Base-by-base conservation (phyloP, 805 yeast species). In the Clavispora vitiphila region DNA sequence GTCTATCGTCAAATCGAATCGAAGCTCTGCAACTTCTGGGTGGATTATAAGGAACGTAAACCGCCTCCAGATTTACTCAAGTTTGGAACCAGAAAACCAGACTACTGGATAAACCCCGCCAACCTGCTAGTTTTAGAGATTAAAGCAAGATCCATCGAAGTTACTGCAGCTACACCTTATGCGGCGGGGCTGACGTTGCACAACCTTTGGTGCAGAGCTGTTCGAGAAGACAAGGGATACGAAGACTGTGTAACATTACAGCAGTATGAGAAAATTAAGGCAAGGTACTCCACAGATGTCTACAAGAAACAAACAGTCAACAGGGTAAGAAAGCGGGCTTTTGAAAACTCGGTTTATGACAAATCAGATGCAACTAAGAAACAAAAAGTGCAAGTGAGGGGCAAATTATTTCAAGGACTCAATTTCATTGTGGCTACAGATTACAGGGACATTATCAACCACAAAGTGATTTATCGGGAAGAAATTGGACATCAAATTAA, bases 121-220 rank as follows among this genome's bases (percentile, higher is more conserved):
- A 78, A 85, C 22, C 84, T 95, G 1, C 55, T 90, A 3, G 91
- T 91, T 0, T 54, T 91, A 7, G 96, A 89, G 56, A 78, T 90
- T 14, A 88, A 85, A 55, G 95, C 96, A 0, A 68, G 96, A 34
- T 80, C 89, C 3, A 69, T 88, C 5, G 81, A 79, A 44, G 67
- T 65, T 10, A 61, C 74, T 0, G 57, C 60, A 2, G 67, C 62
- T 14, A 60, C 55, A 10, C 68, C 70, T 2, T 89, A 78, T 51
- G 80, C 80, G 2, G 77, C 80, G 0, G 86, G 81, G 0, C 69
- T 82, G 6, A 86, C 96, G 0, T 64, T 91, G 14, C 76, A 86
- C 48, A 84, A 86, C 52, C 86, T 93, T 0, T 81, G 87, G 57
- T 83, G 89, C 54, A 69, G 83, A 31, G 51, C 74, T 4, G 67